Base-by-base conservation (phyloP, 2,329 filamentous ascomycete genomes). In the Colletotrichum godetiae region DNA sequence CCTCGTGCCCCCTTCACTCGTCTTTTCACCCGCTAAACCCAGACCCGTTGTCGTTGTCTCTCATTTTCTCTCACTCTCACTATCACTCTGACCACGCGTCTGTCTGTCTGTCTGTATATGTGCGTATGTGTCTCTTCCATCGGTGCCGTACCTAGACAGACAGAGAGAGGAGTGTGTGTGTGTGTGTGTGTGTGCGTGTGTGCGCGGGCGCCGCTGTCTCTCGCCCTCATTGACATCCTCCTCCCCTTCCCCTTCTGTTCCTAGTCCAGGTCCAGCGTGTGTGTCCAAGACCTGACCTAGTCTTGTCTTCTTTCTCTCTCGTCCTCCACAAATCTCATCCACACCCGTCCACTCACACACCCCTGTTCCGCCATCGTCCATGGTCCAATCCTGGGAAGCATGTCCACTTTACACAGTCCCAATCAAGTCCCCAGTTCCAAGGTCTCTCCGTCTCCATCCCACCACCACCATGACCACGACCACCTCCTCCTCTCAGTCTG, bases 321-420 rank as follows among this genome's bases (percentile, higher is more conserved):
- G 53, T 64, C 70, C 35, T 66, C 65, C 70, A 61, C 61, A 60
- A 62, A 19, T 53, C 37, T 59, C 60, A 52, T 67, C 68, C 35
- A 52, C 53, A 42, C n/a, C 59, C 19, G 35, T 68, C 68, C 53
- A 49, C 31, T 19, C 37, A 63, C 52, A 33, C 56, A 19, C 73
- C 65, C 55, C 53, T 11, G 22, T 49, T 37, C 64, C 52, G 65
- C 31, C 37, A 37, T 42, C 13, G 27, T n/a, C 59, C 15, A 62
- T 29, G 27, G 27, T 46, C 65, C 65, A 73, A 60, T 73, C 69
- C 64, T 24, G 13, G 37, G 37, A 56, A 56, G 63, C 29, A 33
- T 53, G 6, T 33, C 69, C 70, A 68, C 64, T 33, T 33, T 62
- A 29, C 24, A 35, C 57, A 4, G 49, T 72, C 13, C 69, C 65